Evolutionary conservation across 2,329 filamentous ascomycete genomes (phyloP).

Genomic region (Aureobasidium sp.): DNA sequence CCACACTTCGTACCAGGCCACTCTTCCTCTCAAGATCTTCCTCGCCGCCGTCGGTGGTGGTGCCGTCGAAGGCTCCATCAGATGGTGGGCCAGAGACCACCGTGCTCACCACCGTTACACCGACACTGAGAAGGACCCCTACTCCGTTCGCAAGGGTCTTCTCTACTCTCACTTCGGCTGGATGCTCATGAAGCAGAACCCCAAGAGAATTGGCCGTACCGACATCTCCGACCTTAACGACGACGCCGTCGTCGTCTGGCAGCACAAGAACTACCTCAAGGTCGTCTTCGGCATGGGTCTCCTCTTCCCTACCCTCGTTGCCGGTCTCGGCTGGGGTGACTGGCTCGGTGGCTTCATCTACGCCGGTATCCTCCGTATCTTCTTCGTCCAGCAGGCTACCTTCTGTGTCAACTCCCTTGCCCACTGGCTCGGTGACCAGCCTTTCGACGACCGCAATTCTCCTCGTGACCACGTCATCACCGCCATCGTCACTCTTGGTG

Average conservation of each 20-base stretch:
- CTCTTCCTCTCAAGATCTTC: conserved; percentile 68
- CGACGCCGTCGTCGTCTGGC: conserved; percentile 76
- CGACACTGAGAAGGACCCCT: conserved; percentile 86
- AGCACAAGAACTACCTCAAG: conserved; percentile 81
- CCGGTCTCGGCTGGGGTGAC: conserved; percentile 72
- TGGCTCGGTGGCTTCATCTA: conserved; percentile 78
- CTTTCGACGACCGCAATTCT: conserved; percentile 87
- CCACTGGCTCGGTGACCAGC: conserved; percentile 86
- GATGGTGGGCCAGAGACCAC: conserved; percentile 85
- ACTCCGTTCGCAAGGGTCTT: conserved; percentile 82
- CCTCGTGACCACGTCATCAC: conserved; percentile 83
- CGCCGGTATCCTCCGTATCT: conserved; percentile 75
- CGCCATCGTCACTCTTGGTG: conserved; percentile 73
- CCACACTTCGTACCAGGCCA: conserved; percentile 74
- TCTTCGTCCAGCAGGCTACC: conserved; percentile 81
- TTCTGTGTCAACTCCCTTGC: conserved; percentile 90
- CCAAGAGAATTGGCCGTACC: conserved; percentile 77
- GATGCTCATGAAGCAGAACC: conserved; percentile 93
- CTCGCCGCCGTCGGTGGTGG: conserved; percentile 73
- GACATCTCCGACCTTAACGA: conserved; percentile 85
- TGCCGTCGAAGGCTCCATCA: conserved; percentile 75
- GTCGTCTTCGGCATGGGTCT: conserved; percentile 69
- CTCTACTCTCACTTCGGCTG: conserved; percentile 78
- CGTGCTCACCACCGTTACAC: conserved; percentile 86
- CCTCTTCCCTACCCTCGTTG: conserved; percentile 64